Conservation (phyloP, 2,329 filamentous ascomycete genomes). For the Trichoderma cornu-damae region DNA sequence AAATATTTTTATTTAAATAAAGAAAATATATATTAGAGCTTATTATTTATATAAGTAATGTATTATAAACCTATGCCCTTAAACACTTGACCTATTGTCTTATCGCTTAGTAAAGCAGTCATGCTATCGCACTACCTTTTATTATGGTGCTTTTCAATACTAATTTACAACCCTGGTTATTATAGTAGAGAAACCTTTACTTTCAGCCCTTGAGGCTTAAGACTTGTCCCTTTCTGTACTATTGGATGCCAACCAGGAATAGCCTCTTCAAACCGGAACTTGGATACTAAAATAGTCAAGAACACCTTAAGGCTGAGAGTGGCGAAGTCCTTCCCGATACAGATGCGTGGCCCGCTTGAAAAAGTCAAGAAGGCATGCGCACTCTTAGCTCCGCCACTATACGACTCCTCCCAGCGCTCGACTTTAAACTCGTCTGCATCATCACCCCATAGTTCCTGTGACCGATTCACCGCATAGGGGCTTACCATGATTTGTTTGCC, state of each 20-base stretch:
- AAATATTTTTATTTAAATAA: no score
- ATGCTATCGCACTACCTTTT: no score
- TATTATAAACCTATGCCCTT: no score
- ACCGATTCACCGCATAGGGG: conserved; percentile 1
- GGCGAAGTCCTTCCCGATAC: conserved; percentile 9
- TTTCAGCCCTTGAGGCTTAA: background rate
- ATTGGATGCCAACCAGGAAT: background rate
- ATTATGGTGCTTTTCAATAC: no score
- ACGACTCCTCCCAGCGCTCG: background rate
- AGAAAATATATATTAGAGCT: no score
- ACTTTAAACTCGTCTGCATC: conserved; percentile 3
- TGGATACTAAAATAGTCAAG: background rate
- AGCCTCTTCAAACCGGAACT: conserved; percentile 2
- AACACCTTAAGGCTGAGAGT: conserved; percentile 2
- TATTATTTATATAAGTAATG: no score
- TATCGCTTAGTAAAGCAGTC: no score
- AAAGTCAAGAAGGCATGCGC: background rate
- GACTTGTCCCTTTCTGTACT: conserved; percentile 1
- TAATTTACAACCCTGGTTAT: background rate
- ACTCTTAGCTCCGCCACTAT: background rate
- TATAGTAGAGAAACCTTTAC: background rate
- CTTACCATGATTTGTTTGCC: conserved; percentile 3
- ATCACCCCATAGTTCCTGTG: conserved; percentile 4
- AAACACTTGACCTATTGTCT: no score
- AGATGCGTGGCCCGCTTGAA: conserved; percentile 1